A percentile compares a stretch with the other conserved stretches of the same genome.
phyloP scores from a whole-genome alignment of 176 grass and related monocot genomes.

The Aegilops longissima region DNA sequence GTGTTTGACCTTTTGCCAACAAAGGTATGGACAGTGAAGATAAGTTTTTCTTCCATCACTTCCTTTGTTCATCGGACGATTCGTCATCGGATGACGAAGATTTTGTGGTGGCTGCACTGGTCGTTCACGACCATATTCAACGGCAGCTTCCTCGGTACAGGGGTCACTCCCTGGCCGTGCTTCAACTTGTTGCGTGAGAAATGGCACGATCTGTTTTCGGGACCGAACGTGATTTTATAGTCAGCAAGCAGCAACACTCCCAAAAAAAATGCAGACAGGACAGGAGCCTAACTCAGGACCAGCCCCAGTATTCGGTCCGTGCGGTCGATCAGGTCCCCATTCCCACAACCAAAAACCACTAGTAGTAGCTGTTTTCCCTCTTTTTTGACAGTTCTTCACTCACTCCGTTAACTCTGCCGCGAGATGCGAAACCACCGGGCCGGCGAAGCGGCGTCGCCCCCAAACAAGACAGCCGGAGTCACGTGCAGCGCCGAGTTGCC shows the following conservation, averaged over 20 bases:
- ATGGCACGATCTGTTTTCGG: not conserved
- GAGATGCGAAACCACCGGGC: constrained; percentile 16
- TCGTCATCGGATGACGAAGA: too few species aligned
- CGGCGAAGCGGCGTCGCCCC: too few species aligned
- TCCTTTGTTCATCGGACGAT: too few species aligned
- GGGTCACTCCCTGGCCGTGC: too few species aligned
- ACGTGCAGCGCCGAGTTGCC: not conserved
- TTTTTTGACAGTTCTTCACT: not conserved
- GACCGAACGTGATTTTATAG: not conserved
- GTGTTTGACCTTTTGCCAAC: too few species aligned
- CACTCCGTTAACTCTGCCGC: not conserved
- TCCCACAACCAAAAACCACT: not conserved
- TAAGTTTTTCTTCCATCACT: too few species aligned
- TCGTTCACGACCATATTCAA: too few species aligned
- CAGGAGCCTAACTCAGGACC: not conserved
- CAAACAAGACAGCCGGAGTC: not conserved
- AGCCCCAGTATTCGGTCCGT: not conserved
- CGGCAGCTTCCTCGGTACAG: too few species aligned
- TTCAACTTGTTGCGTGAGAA: not conserved
- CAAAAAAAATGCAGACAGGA: not conserved
- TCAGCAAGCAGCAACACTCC: not conserved
- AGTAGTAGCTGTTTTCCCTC: too few species aligned
- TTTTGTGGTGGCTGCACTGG: too few species aligned
- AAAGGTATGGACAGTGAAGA: too few species aligned
- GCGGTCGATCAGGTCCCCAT: not conserved